Conservation (phyloP, 2,329 filamentous ascomycete genomes). For the Aspergillus awamori region DNA sequence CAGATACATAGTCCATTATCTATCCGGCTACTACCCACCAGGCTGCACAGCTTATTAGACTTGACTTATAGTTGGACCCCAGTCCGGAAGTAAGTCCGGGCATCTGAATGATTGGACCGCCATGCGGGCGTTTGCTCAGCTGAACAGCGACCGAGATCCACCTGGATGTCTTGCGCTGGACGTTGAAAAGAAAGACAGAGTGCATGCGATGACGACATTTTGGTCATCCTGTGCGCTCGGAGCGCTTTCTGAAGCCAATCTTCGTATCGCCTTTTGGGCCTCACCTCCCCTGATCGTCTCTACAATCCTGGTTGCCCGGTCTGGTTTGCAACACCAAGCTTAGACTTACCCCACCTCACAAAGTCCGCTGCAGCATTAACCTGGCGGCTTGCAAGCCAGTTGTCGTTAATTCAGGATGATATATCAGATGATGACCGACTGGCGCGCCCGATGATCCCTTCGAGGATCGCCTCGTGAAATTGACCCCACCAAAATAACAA, state of each 20-base stretch:
- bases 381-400: neutral
- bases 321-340: neutral
- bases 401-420: neutral
- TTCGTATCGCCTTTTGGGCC: neutral
- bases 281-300: slow-evolving; percentile 1
- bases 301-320: neutral
- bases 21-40: neutral
- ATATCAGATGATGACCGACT: neutral
- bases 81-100: neutral
- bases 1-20: neutral
- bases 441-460: neutral
- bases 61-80: neutral
- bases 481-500: too few species aligned
- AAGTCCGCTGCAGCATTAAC: neutral
- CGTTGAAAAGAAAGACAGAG: neutral
- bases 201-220: slow-evolving; percentile 2
- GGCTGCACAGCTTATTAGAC: neutral
- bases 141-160: neutral
- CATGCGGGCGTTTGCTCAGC: neutral
- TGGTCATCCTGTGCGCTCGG: slow-evolving; percentile 1
- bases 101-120: neutral
- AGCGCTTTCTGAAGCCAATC: neutral
- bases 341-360: neutral
- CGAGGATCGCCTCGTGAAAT: neutral
- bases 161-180: neutral